Conservation (phyloP, 345 rosid genomes). For the Raphanus raphanistrum region DNA sequence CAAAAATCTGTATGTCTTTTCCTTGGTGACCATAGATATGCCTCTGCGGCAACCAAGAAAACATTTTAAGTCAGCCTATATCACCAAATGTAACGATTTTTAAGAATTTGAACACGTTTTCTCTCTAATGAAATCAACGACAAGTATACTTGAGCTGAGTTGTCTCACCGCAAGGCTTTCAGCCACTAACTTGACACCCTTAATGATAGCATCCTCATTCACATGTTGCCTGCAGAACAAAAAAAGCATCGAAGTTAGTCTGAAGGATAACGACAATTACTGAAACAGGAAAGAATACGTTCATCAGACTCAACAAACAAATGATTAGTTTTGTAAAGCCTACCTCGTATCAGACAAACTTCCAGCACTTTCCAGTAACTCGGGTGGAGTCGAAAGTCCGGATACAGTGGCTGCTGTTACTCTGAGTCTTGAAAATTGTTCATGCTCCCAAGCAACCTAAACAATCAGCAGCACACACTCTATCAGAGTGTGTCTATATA, state of each 20-base stretch:
- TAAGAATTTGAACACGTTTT: neutral
- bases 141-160: neutral
- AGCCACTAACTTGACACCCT: slow-evolving; percentile 78
- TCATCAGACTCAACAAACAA: neutral
- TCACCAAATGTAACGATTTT: neutral
- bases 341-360: slow-evolving; percentile 85
- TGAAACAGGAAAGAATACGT: slow-evolving; percentile 4
- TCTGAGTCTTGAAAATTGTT: slow-evolving; percentile 92
- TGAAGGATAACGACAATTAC: neutral
- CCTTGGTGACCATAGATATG: slow-evolving; percentile 87
- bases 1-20: slow-evolving; percentile 70
- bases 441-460: slow-evolving; percentile 99
- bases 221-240: slow-evolving; percentile 58
- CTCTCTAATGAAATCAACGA: neutral
- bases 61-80: neutral
- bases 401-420: slow-evolving; percentile 95
- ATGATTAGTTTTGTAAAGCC: slow-evolving; percentile 4
- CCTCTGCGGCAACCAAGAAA: slow-evolving; percentile 48
- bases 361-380: slow-evolving; percentile 71
- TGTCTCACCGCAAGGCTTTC: slow-evolving; percentile 88
- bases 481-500: neutral
- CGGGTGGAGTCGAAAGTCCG: slow-evolving; percentile 74
- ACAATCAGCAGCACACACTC: neutral
- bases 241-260: neutral
- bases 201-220: slow-evolving; percentile 62